Percentiles rank a stretch among this genome's conserved stretches.
These are phyloP conservation scores for Schizophyllum commune DNA, from an alignment of 1,284 basidiomycete genomes.

Conservation along the genomic window DNA sequence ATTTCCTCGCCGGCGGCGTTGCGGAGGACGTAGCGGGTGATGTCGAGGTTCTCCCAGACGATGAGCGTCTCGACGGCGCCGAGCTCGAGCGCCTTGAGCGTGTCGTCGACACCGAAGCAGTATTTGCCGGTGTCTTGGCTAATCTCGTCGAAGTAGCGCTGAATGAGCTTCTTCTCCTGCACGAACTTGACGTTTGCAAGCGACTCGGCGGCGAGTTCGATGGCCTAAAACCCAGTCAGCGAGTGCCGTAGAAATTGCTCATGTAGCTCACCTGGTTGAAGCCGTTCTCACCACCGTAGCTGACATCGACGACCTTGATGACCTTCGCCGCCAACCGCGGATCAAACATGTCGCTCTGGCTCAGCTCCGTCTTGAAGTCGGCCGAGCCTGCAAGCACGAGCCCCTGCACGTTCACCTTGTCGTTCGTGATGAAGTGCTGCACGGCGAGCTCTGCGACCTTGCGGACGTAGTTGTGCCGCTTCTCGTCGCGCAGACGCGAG, in stretches of 20 bases:
- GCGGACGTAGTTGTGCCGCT: slow-evolving; percentile 98
- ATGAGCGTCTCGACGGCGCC: slow-evolving; percentile 97
- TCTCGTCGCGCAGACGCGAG: slow-evolving; percentile 98
- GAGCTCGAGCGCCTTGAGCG: slow-evolving; percentile 93
- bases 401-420: slow-evolving; percentile 97
- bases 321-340: slow-evolving; percentile 81
- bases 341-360: slow-evolving; percentile 97
- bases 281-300: slow-evolving; percentile 98
- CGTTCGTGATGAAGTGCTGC: slow-evolving; percentile 96
- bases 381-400: slow-evolving; percentile 97
- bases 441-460: slow-evolving; percentile 97
- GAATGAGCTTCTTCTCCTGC: slow-evolving; percentile 96
- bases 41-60: slow-evolving; percentile 97
- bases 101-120: slow-evolving; percentile 98
- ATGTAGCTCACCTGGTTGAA: slow-evolving; percentile 78
- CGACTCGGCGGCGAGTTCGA: slow-evolving; percentile 93
- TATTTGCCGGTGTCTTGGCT: slow-evolving; percentile 96
- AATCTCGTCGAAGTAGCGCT: slow-evolving; percentile 99
- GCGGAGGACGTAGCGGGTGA: slow-evolving; percentile 77
- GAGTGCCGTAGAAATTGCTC: neutral
- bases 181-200: slow-evolving; percentile 99
- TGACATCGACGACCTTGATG: slow-evolving; percentile 97
- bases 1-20: slow-evolving; percentile 89
- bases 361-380: slow-evolving; percentile 98
- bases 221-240: slow-evolving; percentile 58